phyloP scores from a whole-genome alignment of 2,329 filamentous ascomycete genomes.

The Catunica adiposa region DNA sequence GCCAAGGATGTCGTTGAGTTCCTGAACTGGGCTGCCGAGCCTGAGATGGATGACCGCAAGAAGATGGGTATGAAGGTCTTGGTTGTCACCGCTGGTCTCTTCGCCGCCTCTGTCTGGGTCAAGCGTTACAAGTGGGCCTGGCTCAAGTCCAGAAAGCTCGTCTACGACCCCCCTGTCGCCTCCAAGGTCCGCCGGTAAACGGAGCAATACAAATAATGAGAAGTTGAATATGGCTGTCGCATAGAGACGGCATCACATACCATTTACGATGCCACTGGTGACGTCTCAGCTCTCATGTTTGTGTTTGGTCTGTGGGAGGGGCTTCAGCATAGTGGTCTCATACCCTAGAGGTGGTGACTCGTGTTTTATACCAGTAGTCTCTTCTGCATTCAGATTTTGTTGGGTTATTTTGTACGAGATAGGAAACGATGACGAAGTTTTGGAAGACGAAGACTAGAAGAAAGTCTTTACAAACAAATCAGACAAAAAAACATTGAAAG shows the following conservation, averaged over 20 bases:
- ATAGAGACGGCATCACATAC: background rate
- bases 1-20: constrained; percentile 98
- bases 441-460: constrained; percentile 4
- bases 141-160: constrained; percentile 88
- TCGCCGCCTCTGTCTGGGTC: constrained; percentile 84
- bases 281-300: background rate
- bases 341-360: background rate
- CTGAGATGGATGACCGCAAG: constrained; percentile 98
- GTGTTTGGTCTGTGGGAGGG: background rate
- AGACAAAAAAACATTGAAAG: constrained; percentile 2
- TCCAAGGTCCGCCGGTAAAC: constrained; percentile 31
- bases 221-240: background rate
- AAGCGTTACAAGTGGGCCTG: constrained; percentile 99
- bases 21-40: constrained; percentile 97
- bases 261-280: background rate
- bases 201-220: constrained; percentile 13
- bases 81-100: constrained; percentile 59
- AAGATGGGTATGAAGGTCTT: constrained; percentile 98
- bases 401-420: constrained; percentile 9
- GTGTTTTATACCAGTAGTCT: background rate
- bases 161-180: constrained; percentile 61
- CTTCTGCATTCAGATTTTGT: background rate
- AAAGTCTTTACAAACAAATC: constrained; percentile 1
- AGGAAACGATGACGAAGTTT: constrained; percentile 6
- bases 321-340: background rate